phyloP scores from a whole-genome alignment of 495 filamentous ascomycete genomes.

The Margaritispora aquatica region DNA sequence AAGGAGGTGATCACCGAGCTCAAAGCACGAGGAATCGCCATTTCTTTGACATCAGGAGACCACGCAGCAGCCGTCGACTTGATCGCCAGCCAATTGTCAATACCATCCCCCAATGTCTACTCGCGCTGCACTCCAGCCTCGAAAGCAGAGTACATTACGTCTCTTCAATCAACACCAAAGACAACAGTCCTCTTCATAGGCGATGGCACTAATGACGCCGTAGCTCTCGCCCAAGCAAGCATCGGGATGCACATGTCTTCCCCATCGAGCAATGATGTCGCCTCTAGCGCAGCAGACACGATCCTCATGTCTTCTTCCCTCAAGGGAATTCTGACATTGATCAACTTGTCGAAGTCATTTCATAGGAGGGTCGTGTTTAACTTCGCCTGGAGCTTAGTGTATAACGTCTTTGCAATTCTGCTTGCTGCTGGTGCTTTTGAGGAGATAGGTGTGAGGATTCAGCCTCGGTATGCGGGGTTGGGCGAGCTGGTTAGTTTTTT shows the following conservation, averaged over 20 bases:
- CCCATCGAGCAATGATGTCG: constrained; percentile 60
- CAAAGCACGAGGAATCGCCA: constrained; percentile 45
- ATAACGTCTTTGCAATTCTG: constrained; percentile 67
- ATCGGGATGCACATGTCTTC: constrained; percentile 64
- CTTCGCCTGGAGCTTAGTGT: constrained; percentile 67
- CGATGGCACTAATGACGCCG: constrained; percentile 78
- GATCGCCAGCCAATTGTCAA: constrained; percentile 46
- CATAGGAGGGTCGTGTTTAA: constrained; percentile 58
- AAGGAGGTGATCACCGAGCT: constrained; percentile 40
- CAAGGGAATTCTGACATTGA: constrained; percentile 47
- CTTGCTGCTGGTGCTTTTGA: constrained; percentile 66
- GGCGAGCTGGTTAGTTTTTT: constrained; percentile 75
- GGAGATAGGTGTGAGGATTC: constrained; percentile 54
- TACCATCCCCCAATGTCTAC: constrained; percentile 39
- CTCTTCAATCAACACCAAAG: constrained; percentile 20
- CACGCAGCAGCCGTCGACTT: constrained; percentile 52
- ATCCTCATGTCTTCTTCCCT: constrained; percentile 58
- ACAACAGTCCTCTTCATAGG: constrained; percentile 59
- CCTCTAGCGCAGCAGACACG: constrained; percentile 61
- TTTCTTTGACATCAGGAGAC: constrained; percentile 65
- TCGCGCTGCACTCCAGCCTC: constrained; percentile 52
- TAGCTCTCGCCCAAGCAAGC: constrained; percentile 64
- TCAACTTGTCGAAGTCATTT: constrained; percentile 51
- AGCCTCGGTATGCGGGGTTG: constrained; percentile 66
- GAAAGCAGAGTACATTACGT: constrained; percentile 57